phyloP scores from a whole-genome alignment of 2,329 filamentous ascomycete species.

The Aspergillus sp. region DNA sequence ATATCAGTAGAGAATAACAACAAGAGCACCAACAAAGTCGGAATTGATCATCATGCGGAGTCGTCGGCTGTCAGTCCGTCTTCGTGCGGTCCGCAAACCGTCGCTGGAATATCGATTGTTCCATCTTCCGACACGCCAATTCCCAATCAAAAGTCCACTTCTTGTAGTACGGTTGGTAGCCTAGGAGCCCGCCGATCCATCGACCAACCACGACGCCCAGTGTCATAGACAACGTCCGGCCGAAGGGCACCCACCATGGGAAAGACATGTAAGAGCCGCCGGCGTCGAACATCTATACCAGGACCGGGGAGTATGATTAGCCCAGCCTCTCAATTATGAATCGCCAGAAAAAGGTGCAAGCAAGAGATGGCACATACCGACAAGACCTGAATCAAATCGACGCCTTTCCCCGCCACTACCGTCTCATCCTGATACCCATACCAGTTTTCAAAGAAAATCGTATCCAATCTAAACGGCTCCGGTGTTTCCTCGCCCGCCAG shows the following conservation, averaged over 20 bases:
- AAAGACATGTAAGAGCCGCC: not conserved
- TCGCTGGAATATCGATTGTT: conserved; percentile 5
- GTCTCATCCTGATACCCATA: not conserved
- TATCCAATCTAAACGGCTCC: not conserved
- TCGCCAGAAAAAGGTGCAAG: no score
- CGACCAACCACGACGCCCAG: not conserved
- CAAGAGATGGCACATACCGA: not conserved
- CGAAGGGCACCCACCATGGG: not conserved
- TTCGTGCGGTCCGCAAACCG: not conserved
- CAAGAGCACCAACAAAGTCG: no score
- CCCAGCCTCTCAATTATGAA: no score
- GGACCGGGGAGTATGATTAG: not conserved
- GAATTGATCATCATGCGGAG: no score
- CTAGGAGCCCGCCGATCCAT: conserved; percentile 1
- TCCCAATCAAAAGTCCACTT: conserved; percentile 16
- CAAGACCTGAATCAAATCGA: not conserved
- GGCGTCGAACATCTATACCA: not conserved
- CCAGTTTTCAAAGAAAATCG: conserved; percentile 1
- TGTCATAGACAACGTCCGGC: not conserved
- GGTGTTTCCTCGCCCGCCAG: not conserved
- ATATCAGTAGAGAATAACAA: no score
- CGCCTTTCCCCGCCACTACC: not conserved
- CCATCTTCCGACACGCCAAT: conserved; percentile 11
- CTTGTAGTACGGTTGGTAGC: conserved; percentile 12
- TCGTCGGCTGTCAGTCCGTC: not conserved